phyloP scores from a whole-genome alignment of 306 rosid genomes.

The Rosa multiflora region DNA sequence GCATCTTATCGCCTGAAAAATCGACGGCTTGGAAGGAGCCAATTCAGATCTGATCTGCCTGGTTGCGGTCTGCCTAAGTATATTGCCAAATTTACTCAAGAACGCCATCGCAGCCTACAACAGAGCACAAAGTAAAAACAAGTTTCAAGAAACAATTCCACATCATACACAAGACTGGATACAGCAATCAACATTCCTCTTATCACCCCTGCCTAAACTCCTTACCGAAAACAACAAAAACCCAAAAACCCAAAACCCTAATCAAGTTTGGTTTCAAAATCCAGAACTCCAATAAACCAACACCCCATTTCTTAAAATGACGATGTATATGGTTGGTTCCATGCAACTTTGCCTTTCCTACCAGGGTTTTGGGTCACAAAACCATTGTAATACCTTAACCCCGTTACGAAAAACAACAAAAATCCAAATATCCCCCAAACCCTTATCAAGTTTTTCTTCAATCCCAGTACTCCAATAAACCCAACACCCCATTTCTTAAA shows the following conservation, averaged over 20 bases:
- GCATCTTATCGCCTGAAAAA: slow-evolving; percentile 64
- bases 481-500: not conserved
- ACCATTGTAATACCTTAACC: not conserved
- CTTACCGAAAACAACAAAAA: not conserved
- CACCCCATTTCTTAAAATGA: not conserved
- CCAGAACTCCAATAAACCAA: not conserved
- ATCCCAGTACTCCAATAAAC: not conserved
- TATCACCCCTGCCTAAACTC: not conserved
- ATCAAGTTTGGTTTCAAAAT: no score
- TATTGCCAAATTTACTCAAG: slow-evolving; percentile 68
- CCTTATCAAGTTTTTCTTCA: not conserved
- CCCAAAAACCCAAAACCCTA: no score
- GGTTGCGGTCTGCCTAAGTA: slow-evolving; percentile 52
- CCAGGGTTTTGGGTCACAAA: not conserved
- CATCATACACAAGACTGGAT: not conserved
- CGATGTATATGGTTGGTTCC: not conserved
- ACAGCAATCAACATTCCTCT: not conserved
- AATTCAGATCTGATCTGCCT: slow-evolving; percentile 44
- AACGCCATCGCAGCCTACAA: slow-evolving; percentile 70
- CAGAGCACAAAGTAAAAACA: not conserved
- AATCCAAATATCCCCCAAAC: not conserved
- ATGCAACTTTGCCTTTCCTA: not conserved
- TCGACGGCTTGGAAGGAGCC: slow-evolving; percentile 46
- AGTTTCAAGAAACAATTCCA: not conserved
- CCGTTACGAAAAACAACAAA: not conserved